A percentile compares a stretch with the other conserved stretches of the same genome.
Conservation (phyloP, 1,139 yeast species). For the Schwanniomyces etchellsii region DNA sequence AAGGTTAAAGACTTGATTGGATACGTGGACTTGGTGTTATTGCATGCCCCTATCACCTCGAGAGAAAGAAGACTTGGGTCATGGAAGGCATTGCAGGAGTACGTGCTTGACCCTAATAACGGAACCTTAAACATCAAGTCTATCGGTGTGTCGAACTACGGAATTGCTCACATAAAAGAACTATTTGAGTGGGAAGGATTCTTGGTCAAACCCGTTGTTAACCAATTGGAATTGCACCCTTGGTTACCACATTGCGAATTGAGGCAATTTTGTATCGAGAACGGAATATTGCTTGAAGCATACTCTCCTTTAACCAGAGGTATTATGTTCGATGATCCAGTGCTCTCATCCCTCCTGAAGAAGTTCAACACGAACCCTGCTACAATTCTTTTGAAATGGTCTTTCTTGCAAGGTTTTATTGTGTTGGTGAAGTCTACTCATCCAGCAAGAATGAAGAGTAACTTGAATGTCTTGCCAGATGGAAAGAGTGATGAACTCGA, state of each 20-base stretch:
- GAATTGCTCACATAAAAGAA: constrained; percentile 30
- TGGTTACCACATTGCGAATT: constrained; percentile 38
- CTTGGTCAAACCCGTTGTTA: constrained; percentile 32
- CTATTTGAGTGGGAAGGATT: constrained; percentile 29
- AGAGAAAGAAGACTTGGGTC: constrained; percentile 29
- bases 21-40: constrained; percentile 40
- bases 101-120: constrained; percentile 21
- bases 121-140: constrained; percentile 24
- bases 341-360: constrained; percentile 24
- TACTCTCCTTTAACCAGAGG: constrained; percentile 70
- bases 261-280: constrained; percentile 28
- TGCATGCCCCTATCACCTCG: constrained; percentile 29
- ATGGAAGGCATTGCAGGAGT: constrained; percentile 39
- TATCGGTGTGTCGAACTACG: constrained; percentile 41
- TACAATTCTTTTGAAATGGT: constrained; percentile 33
- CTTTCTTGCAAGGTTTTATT: constrained; percentile 51
- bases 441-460: constrained; percentile 35
- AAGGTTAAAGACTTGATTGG: constrained; percentile 31
- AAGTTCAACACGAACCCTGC: constrained; percentile 18
- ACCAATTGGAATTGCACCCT: constrained; percentile 44
- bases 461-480: constrained; percentile 28
- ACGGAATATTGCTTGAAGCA: constrained; percentile 54
- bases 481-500: constrained; percentile 21
- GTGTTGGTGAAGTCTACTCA: constrained; percentile 70
- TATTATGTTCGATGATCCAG: constrained; percentile 46